phyloP scores from a whole-genome alignment of 2,329 filamentous ascomycete species.

The Stachybotrys echinatus region DNA sequence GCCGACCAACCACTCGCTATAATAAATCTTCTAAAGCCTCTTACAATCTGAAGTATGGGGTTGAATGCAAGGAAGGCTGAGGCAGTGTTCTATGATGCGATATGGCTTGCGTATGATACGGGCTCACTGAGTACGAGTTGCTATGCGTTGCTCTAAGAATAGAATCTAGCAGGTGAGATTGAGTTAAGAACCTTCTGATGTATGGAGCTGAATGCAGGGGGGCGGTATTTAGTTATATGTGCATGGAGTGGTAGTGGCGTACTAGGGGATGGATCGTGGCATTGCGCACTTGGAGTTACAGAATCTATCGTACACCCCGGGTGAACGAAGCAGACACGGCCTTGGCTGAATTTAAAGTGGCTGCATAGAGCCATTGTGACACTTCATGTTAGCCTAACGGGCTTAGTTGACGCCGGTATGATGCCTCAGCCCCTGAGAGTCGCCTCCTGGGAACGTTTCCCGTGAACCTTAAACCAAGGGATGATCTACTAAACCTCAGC shows the following conservation, averaged over 20 bases:
- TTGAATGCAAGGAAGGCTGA: background rate
- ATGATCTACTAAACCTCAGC: background rate
- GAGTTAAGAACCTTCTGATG: background rate
- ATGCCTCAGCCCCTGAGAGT: background rate
- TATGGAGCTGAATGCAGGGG: background rate
- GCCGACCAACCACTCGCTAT: background rate
- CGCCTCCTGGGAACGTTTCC: background rate
- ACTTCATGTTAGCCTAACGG: background rate
- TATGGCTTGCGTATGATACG: background rate
- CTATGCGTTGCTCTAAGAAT: background rate
- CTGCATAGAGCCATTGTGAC: background rate
- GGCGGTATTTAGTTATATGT: background rate
- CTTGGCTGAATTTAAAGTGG: background rate
- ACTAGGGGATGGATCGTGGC: background rate
- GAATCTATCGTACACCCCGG: background rate
- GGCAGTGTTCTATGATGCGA: background rate
- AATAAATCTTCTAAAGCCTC: background rate
- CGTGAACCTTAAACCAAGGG: background rate
- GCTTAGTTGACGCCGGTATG: background rate
- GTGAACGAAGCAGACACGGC: background rate
- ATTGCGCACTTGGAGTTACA: background rate
- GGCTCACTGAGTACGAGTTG: background rate
- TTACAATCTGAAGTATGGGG: background rate
- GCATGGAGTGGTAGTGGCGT: background rate
- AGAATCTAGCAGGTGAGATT: background rate